Evolutionary conservation across 441 rosid species (phyloP).

Genomic region (Jatropha multifida): DNA sequence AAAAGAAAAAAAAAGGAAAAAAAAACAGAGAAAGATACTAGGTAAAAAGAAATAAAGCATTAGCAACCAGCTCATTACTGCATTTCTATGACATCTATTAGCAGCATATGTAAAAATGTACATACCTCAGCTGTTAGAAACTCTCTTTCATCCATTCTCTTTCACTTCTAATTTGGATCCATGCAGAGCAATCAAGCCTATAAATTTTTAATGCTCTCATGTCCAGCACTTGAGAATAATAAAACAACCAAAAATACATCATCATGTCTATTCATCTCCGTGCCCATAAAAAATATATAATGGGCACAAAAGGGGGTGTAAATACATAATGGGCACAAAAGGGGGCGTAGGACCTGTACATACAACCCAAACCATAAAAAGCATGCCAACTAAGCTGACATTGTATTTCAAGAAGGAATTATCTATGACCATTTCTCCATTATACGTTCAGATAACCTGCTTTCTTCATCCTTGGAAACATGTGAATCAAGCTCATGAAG

Average conservation of each 20-base stretch:
- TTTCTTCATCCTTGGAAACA: constrained; percentile 47
- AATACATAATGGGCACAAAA: background rate
- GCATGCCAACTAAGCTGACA: background rate
- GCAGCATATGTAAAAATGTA: constrained; percentile 4
- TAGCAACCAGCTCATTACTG: constrained; percentile 1
- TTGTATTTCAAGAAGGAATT: background rate
- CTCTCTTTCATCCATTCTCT: background rate
- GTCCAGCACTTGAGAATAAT: background rate
- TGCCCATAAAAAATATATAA: constrained; percentile 4
- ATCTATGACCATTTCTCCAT: constrained; percentile 53
- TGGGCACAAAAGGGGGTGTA: background rate
- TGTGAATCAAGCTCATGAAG: constrained; percentile 64
- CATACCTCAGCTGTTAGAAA: constrained; percentile 19
- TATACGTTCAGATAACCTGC: constrained; percentile 62
- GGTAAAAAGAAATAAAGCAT: background rate
- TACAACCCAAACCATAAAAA: background rate
- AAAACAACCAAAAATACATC: background rate
- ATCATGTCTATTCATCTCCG: constrained; percentile 13
- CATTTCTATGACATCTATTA: background rate
- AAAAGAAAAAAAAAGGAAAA: background rate
- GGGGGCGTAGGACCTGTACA: background rate
- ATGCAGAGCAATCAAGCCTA: background rate
- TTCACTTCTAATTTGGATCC: background rate
- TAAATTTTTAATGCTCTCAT: background rate
- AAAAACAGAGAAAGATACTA: background rate